Base-by-base conservation (phyloP, 2,329 filamentous ascomycete genomes). In the Clarireedia monteithiana region DNA sequence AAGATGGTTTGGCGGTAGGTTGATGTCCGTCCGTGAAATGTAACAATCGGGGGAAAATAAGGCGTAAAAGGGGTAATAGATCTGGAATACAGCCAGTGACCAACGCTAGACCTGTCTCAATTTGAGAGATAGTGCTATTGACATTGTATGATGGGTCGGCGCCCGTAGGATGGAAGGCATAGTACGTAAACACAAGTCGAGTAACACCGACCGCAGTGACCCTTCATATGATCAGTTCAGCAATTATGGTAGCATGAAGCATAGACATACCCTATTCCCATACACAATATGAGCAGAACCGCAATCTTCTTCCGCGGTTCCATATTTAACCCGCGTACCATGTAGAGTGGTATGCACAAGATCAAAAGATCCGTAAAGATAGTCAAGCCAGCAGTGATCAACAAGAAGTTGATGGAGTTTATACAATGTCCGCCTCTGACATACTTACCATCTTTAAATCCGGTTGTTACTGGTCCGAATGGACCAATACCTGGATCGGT, bases 351-450 rank as follows among this genome's bases (percentile, higher is more conserved):
- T 24, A 64, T 62, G 7, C 46, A 46, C 14, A 64, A 9, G 34
- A 64, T 53, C 26, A 64, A 14, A 6, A 64, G 23, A 51, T 64
- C 63, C 2, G 62, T 62, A 12, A 60, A 24, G 17, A 64, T 59
- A 20, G 56, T 53, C 15, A 64, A 39, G 42, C 62, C 59, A 30
- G 62, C 60, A 24, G 53, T 54, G 10, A 53, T 48, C 17, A 64
- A 46, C 30, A 59, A 38, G 34, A 63, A 64, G 38, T 49, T 47
- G 7, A 55, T 40, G 17, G 56, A 27, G 27, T 64, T 49, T 44
- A 63, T 46, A 42, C 63, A 63, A 9, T 49, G 24, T 4, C 63
- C 60, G 23, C 60, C 60, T 1, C 39, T 57, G 1, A 63, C 48
- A 30, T 54, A 52, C 23, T 36, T 50, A 5, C 62, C 62, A 50